phyloP scores from a whole-genome alignment of 2,329 filamentous ascomycete species.

The Penicillium sp. region DNA sequence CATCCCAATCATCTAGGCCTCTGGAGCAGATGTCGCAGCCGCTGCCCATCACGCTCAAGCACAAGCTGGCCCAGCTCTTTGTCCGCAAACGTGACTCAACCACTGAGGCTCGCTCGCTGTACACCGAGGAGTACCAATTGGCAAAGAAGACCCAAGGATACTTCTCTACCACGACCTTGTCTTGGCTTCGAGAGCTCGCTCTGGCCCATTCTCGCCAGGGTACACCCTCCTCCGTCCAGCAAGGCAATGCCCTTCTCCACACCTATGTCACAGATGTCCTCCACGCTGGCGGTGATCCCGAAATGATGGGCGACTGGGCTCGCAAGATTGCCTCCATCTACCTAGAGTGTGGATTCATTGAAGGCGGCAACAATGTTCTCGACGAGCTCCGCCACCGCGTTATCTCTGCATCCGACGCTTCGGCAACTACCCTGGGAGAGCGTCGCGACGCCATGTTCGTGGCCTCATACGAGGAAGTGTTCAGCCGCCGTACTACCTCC shows the following conservation, averaged over 20 bases:
- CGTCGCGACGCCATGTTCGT: constrained; percentile 46
- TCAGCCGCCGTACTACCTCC: constrained; percentile 37
- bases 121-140: constrained; percentile 45
- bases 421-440: constrained; percentile 30
- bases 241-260: constrained; percentile 43
- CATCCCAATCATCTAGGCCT: constrained; percentile 27
- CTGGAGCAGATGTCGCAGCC: constrained; percentile 37
- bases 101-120: constrained; percentile 40
- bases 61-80: constrained; percentile 51
- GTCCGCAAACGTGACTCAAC: constrained; percentile 40
- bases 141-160: constrained; percentile 46
- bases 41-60: constrained; percentile 49
- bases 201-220: constrained; percentile 42
- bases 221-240: constrained; percentile 39
- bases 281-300: constrained; percentile 40
- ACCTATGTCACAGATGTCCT: constrained; percentile 45
- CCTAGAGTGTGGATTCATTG: constrained; percentile 42
- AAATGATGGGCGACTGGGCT: constrained; percentile 47
- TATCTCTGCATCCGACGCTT: constrained; percentile 44
- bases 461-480: constrained; percentile 45
- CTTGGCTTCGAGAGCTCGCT: constrained; percentile 45
- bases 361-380: constrained; percentile 44
- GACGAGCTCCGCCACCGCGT: constrained; percentile 51
- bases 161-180: constrained; percentile 48
- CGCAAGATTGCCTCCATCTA: constrained; percentile 49